Percentiles rank a stretch among this genome's conserved stretches.
Conservation (phyloP, 768 basidiomycete species). For the Phylloporus sp. region DNA sequence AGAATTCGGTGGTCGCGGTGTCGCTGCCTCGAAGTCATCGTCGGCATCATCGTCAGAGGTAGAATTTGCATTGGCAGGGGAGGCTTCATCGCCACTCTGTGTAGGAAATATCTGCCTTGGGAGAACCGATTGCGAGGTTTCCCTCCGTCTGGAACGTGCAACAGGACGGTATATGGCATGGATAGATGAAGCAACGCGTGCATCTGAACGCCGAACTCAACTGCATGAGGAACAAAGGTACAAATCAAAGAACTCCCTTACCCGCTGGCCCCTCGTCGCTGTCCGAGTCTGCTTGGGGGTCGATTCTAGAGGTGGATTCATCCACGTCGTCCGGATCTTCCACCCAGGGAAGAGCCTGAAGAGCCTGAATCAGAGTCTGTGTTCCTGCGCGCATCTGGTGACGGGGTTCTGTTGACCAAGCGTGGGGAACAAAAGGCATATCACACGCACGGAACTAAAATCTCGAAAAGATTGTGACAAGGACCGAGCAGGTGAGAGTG, state of each 20-base stretch:
- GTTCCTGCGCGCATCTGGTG: slow-evolving; percentile 81
- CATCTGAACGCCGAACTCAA: slow-evolving; percentile 28
- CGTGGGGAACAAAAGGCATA: not conserved
- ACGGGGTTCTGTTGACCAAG: not conserved
- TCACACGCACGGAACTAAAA: slow-evolving; percentile 60
- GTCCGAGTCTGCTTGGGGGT: slow-evolving; percentile 45
- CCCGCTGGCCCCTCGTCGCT: slow-evolving; percentile 58
- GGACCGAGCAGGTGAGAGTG: slow-evolving; percentile 41
- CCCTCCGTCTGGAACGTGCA: slow-evolving; percentile 56
- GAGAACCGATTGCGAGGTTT: slow-evolving; percentile 18
- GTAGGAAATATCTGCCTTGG: slow-evolving; percentile 5
- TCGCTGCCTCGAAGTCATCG: slow-evolving; percentile 54
- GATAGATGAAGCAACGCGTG: slow-evolving; percentile 74
- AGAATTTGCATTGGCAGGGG: slow-evolving; percentile 31
- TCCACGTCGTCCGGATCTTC: slow-evolving; percentile 68
- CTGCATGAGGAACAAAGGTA: not conserved
- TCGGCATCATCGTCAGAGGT: slow-evolving; percentile 52
- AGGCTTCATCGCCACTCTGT: slow-evolving; percentile 27
- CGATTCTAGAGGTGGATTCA: slow-evolving; percentile 43
- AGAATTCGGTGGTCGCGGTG: slow-evolving; percentile 37
- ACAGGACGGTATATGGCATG: slow-evolving; percentile 84
- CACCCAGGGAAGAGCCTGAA: slow-evolving; percentile 81
- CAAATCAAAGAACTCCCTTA: slow-evolving; percentile 25
- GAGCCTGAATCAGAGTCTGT: slow-evolving; percentile 83
- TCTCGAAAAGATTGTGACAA: slow-evolving; percentile 55